Evolutionary conservation across 345 rosid species (phyloP).

Genomic region (Acer saccharum): DNA sequence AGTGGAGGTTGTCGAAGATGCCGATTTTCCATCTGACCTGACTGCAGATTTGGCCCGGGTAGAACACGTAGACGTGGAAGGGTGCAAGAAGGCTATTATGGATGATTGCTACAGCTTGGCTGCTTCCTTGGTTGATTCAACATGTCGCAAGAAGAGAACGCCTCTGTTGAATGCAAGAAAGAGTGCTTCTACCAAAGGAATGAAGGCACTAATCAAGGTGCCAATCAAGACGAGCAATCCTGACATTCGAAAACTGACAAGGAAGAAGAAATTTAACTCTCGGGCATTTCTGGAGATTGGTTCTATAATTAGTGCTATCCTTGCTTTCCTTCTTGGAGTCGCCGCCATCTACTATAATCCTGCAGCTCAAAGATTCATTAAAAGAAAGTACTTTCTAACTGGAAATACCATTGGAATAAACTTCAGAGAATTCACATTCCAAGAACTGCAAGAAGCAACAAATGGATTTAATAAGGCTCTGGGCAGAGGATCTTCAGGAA

Average conservation of each 20-base stretch:
- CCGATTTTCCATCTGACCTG: constrained; percentile 21
- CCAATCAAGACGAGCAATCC: constrained; percentile 24
- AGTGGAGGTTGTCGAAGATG: constrained; percentile 27
- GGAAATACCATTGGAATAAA: constrained; percentile 21
- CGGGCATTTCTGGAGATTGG: constrained; percentile 11
- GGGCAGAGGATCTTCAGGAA: constrained; percentile 37
- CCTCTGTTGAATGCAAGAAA: constrained; percentile 31
- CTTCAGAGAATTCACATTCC: constrained; percentile 32
- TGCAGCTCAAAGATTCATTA: background rate
- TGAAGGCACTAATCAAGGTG: constrained; percentile 32
- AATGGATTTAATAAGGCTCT: constrained; percentile 24
- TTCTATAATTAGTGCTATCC: constrained; percentile 18
- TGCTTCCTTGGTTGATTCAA: constrained; percentile 25
- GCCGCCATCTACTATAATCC: constrained; percentile 30
- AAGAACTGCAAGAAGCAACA: constrained; percentile 28
- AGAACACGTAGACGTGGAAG: constrained; percentile 22
- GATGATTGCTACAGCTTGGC: constrained; percentile 34
- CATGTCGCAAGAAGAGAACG: constrained; percentile 27
- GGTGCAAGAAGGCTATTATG: constrained; percentile 34
- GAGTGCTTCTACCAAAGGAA: constrained; percentile 29
- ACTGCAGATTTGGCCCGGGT: constrained; percentile 30
- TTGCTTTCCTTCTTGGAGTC: constrained; percentile 25
- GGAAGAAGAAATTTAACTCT: background rate
- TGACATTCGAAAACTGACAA: background rate
- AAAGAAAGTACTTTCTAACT: background rate